Evolutionary conservation across 2,329 filamentous ascomycete species (phyloP), one percentile per base, ranked within the genome.

Genomic region (Akanthomyces lecanii): DNA sequence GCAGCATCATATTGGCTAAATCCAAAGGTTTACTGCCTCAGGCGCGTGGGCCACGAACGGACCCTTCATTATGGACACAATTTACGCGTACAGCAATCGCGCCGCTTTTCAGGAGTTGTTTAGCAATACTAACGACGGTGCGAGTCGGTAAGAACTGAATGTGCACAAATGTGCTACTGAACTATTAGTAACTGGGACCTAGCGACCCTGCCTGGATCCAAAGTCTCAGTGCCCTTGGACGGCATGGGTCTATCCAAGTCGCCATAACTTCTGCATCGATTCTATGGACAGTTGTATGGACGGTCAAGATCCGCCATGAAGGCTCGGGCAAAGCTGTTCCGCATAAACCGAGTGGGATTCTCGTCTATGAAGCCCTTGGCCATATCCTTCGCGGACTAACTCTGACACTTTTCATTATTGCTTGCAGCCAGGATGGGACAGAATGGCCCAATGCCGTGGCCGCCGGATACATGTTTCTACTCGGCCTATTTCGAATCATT

Each of bases 401-500:
- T 4, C 28, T 63, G 1, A 38, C 53, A 8, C 47, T 63, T 10
- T 63, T 63, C 16, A 8, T 58, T 7, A 23, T 58, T 33, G 61
- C 54, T 1, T 18, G 36, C 16, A 44, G 61, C 25, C 61, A 30
- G 28, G 16, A 42, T 2, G 25, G 12, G 12, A 52, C 28, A 30
- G 75, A 76, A 61, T 71, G 74, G 68, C 69, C 76, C 48, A 76
- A 79, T 67, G 71, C 75, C 16, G 61, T 72, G 33, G 69, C 73
- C 5, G 65, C 77, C n/a, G 71, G 70, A 53, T 81, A 82, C 66
- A 73, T 75, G 38, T 77, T 82, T 52, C n/a, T 76, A 36, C 67
- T 82, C 3, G 81, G 81, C 23, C 67, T 82, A n/a, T 57, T 76
- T 30, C 76, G 81, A 16, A 73, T 81, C 45, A 69, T 61, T 53